These are phyloP conservation scores for Pseudogymnoascus destructans DNA, from an alignment of 2,329 filamentous ascomycete genomes.

Conservation along the genomic window DNA sequence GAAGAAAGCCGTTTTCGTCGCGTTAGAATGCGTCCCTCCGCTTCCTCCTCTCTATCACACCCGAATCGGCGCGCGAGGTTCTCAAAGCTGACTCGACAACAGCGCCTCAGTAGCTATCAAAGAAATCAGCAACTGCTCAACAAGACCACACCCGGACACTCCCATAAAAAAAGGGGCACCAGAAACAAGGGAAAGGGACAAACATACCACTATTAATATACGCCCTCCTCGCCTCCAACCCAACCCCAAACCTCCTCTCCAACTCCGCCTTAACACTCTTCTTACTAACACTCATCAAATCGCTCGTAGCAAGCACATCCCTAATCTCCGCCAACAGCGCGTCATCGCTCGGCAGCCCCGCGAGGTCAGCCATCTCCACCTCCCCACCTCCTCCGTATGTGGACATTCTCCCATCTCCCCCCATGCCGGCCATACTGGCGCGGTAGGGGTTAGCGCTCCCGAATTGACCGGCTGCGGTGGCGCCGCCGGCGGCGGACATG, in stretches of 20 bases:
- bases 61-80: background rate
- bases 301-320: constrained; percentile 79
- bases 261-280: constrained; percentile 93
- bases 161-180: background rate
- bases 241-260: constrained; percentile 77
- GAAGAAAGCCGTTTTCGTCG: background rate
- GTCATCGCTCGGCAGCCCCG: constrained; percentile 71
- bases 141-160: background rate
- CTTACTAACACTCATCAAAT: constrained; percentile 97
- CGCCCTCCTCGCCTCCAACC: constrained; percentile 72
- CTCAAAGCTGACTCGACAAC: constrained; percentile 53
- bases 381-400: constrained; percentile 43
- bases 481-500: constrained; percentile 20
- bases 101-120: constrained; percentile 59
- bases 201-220: constrained; percentile 87
- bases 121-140: constrained; percentile 21
- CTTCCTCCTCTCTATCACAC: background rate
- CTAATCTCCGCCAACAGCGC: constrained; percentile 85
- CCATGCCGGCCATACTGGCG: constrained; percentile 15
- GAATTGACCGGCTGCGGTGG: constrained; percentile 19
- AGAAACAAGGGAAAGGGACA: background rate
- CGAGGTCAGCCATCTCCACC: constrained; percentile 60
- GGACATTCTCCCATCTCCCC: constrained; percentile 15
- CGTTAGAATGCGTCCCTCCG: background rate
- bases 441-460: constrained; percentile 40